Base-by-base conservation (phyloP, 2,329 filamentous ascomycete genomes). In the Akanthomyces lecanii region DNA sequence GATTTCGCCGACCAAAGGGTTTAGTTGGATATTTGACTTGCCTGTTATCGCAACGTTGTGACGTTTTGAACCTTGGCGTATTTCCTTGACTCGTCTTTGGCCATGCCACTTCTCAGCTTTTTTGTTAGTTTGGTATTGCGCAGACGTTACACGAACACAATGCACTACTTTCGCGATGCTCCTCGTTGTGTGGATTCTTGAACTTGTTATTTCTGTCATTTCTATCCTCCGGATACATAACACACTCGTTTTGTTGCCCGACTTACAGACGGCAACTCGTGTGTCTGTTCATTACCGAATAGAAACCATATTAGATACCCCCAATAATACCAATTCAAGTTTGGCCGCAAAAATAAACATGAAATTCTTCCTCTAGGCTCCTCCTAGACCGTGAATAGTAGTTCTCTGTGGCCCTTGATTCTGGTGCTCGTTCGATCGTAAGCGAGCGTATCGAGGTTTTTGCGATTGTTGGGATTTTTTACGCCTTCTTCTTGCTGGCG, bases 401-500 rank as follows among this genome's bases (percentile, higher is more conserved):
- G 55, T 63, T 66, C 60, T 59, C 40, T 50, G 45, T 44, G 64
- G 65, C 64, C 56, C 53, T 21, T 51, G 53, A 61, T 58, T 62
- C 55, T 51, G 63, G 66, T 63, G 62, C 65, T 51, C 54, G 42
- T 16, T 33, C 45, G 28, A 44, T 45, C 38, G 48, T 23, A 30
- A 7, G 36, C 25, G 12, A 33, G 36, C 8, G 25, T 25, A 42
- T 63, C 50, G 40, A 40, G 38, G 38, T 40, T 16, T 36, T 38
- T 6, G 28, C 8, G 16, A 51, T 51, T 16, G 14, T 7, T n/a
- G 40, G 0, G 28, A 8, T 4, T 70, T 81, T 36, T 36, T 82
- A 91, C 65, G 88, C 86, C 88, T 96, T 95, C 88, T 96, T 95
- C 87, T 97, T 96, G 83, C 91, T 92, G 38, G 82, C 81, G 25